Percentiles rank a stretch among this genome's conserved stretches.
These are phyloP conservation scores for Gaultheria prostrata DNA, from an alignment of 148 eudicot genomes.

Conservation along the genomic window DNA sequence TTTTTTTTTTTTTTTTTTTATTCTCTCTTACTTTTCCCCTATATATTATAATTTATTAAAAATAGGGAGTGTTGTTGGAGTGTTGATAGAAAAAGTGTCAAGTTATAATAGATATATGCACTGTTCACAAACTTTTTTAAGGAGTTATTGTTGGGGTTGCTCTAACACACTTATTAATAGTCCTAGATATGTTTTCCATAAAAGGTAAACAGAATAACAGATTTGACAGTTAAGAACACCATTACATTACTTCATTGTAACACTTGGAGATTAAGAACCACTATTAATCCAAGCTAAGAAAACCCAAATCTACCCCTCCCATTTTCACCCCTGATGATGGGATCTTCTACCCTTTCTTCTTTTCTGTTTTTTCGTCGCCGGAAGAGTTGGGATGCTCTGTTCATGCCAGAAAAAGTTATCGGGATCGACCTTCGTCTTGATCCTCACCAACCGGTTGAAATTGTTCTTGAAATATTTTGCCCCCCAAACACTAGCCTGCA, in stretches of 20 bases:
- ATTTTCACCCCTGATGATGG: background rate
- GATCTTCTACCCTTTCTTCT: background rate
- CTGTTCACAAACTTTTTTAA: too few species aligned
- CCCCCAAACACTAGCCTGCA: slow-evolving; percentile 30
- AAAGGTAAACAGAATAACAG: background rate
- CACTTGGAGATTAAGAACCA: background rate
- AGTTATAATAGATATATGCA: too few species aligned
- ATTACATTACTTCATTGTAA: background rate
- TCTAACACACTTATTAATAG: background rate
- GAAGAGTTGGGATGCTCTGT: slow-evolving; percentile 36
- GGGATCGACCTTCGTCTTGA: slow-evolving; percentile 38
- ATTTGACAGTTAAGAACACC: background rate
- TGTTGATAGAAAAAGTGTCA: too few species aligned
- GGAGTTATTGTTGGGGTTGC: too few species aligned
- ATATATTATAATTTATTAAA: too few species aligned
- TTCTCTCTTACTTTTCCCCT: too few species aligned
- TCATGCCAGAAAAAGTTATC: slow-evolving; percentile 37
- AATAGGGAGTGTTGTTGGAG: too few species aligned
- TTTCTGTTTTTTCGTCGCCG: background rate
- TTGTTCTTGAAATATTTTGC: slow-evolving; percentile 32
- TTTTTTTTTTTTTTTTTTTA: too few species aligned
- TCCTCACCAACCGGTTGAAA: slow-evolving; percentile 27
- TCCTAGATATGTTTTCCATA: background rate
- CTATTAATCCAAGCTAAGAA: background rate
- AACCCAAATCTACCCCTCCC: background rate